Base-by-base conservation (phyloP, 1,139 yeast genomes). In the Suhomyces bolitotheri region DNA sequence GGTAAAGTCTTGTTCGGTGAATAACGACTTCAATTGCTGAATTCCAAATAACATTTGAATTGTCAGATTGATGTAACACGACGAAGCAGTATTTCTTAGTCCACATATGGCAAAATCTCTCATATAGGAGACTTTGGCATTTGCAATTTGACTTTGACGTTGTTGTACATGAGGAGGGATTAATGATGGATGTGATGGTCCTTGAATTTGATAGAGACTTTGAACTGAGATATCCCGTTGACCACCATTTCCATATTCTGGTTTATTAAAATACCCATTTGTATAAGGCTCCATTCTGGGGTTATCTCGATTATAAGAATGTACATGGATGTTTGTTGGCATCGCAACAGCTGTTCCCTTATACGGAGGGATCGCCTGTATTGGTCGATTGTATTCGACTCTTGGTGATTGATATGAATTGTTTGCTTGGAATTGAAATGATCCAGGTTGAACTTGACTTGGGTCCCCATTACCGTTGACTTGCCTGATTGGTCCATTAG, bases 21-120 rank as follows among this genome's bases (percentile, higher is more conserved):
- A 72, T 14, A 53, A 48, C 5, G 56, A 50, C 35, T 73, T 63
- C 43, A 79, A 73, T 14, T 51, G 50, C 9, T 54, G 53, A 0
- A 83, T 60, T 0, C 82, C 84, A 49, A 81, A 77, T 7, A 84
- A 50, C 41, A 85, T 67, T 52, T 84, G 94, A 14, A 83, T 56
- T 42, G 81, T 78, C 51, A 83, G 76, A 53, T 82, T 83, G 52
- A 83, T 78, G 53, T 83, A 83, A 47, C 92, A 83, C 0, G 88
- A 80, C 16, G 82, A 80, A 0, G 89, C 89, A 56, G 80, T 60
- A 52, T 84, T 83, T 33, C 76, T 63, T 30, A 84, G 58, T 0
- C 94, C 92, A 27, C 89, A 81, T 17, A 81, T 69, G 1, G 77
- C 65, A 36, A 66, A 59, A 29, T 73, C 67, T n/a, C 63, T 47